Conservation (phyloP, 352 stramenopile genomes). For the Globisporangium nagaii region DNA sequence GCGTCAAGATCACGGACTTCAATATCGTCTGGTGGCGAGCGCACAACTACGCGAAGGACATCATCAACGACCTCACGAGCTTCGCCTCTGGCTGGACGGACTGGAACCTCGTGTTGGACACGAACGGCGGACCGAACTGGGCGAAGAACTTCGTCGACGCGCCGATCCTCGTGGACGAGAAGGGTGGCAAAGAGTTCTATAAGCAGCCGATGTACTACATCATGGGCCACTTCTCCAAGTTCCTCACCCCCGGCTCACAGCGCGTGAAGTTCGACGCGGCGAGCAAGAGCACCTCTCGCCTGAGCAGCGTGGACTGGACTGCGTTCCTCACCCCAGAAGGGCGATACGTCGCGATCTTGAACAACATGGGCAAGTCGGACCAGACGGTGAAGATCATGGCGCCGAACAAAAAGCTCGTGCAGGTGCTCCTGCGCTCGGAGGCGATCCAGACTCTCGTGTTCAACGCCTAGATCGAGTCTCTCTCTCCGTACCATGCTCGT, state of each 20-base stretch:
- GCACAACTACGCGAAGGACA: conserved; percentile 73
- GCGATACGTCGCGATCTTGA: conserved; percentile 20
- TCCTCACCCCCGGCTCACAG: conserved; percentile 40
- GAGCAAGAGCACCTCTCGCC: conserved; percentile 14
- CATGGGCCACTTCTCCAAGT: conserved; percentile 60
- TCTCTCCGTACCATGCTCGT: background rate
- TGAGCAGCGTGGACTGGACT: conserved; percentile 17
- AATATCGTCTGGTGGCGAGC: conserved; percentile 55
- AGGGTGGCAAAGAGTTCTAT: conserved; percentile 39
- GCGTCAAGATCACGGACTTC: conserved; percentile 32
- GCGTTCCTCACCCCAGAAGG: conserved; percentile 22
- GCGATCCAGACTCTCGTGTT: conserved; percentile 43
- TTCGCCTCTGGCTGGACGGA: conserved; percentile 69
- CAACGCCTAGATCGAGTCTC: conserved; percentile 16
- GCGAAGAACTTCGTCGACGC: conserved; percentile 59
- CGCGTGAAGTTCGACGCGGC: conserved; percentile 19
- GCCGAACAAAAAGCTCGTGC: conserved; percentile 28
- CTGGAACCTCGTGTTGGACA: conserved; percentile 78
- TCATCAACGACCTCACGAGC: conserved; percentile 77
- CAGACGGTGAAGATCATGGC: conserved; percentile 34
- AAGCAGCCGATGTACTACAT: conserved; percentile 74
- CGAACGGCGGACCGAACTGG: conserved; percentile 65
- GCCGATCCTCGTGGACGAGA: conserved; percentile 52
- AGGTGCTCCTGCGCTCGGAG: conserved; percentile 27
- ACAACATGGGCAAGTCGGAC: conserved; percentile 31